These are phyloP conservation scores for Pseudogymnoascus sp. DNA, from an alignment of 2,329 filamentous ascomycete genomes.

Conservation along the genomic window DNA sequence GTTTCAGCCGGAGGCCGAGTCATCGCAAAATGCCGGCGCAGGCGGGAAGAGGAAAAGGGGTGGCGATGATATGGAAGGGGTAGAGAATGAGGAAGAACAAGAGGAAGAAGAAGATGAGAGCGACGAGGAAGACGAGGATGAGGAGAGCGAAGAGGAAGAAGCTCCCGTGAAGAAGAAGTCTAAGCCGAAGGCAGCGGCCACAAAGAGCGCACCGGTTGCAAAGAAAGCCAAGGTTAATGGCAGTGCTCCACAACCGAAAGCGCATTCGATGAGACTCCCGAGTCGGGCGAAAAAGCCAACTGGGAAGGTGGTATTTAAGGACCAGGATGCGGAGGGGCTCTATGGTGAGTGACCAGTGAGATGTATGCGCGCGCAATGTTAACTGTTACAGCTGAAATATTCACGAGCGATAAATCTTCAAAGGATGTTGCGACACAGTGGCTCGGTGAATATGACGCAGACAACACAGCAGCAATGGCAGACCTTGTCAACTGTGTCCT, in stretches of 20 bases:
- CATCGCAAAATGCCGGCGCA: constrained; percentile 30
- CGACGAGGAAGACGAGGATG: constrained; percentile 33
- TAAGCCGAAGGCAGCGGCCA: constrained; percentile 27
- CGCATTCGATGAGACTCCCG: constrained; percentile 38
- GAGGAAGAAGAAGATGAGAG: constrained; percentile 36
- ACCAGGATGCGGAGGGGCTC: constrained; percentile 20
- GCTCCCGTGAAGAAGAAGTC: constrained; percentile 28
- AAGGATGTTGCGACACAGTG: constrained; percentile 53
- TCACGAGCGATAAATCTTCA: constrained; percentile 48
- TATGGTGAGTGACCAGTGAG: constrained; percentile 20
- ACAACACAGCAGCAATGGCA: constrained; percentile 47
- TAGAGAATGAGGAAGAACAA: constrained; percentile 37
- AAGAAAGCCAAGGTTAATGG: constrained; percentile 61
- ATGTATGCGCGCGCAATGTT: constrained; percentile 17
- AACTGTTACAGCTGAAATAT: constrained; percentile 48
- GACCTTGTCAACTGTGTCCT: constrained; percentile 61
- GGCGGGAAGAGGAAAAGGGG: constrained; percentile 50
- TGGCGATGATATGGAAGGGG: constrained; percentile 40
- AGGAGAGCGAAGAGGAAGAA: constrained; percentile 40
- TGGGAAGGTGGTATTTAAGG: constrained; percentile 39
- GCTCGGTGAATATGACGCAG: constrained; percentile 48
- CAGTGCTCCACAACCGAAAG: constrained; percentile 45
- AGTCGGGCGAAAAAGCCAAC: constrained; percentile 25
- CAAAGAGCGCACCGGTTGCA: constrained; percentile 46
- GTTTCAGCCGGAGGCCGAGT: constrained; percentile 43